phyloP scores from a whole-genome alignment of 2,329 filamentous ascomycete genomes.

The Penicillium sp. region DNA sequence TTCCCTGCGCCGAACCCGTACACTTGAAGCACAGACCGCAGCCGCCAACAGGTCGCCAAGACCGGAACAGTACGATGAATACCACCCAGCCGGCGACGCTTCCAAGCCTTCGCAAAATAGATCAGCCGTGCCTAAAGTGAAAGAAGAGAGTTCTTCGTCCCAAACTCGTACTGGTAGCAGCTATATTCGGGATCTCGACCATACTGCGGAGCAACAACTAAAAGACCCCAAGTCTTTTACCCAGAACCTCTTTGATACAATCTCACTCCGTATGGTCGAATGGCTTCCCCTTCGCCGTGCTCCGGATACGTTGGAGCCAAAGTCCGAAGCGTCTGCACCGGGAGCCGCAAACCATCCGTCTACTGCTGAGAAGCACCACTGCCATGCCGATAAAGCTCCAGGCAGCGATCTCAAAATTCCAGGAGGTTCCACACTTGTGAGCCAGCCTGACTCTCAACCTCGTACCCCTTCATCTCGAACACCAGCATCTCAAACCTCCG shows the following conservation, averaged over 20 bases:
- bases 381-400: background rate
- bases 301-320: slow-evolving; percentile 18
- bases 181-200: slow-evolving; percentile 19
- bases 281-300: slow-evolving; percentile 44
- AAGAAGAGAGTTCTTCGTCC: background rate
- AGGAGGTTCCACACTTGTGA: slow-evolving; percentile 6
- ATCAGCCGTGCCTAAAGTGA: background rate
- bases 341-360: background rate
- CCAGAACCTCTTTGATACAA: slow-evolving; percentile 54
- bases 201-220: slow-evolving; percentile 24
- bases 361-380: background rate
- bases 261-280: slow-evolving; percentile 45
- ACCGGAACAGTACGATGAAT: background rate
- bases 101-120: background rate
- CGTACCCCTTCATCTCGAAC: slow-evolving; percentile 31
- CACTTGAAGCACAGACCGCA: slow-evolving; percentile 19
- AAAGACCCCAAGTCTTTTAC: slow-evolving; percentile 62
- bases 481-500: slow-evolving; percentile 24
- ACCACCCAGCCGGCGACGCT: background rate
- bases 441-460: slow-evolving; percentile 10
- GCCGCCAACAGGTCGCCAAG: slow-evolving; percentile 4
- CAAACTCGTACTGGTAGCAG: slow-evolving; percentile 5
- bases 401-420: slow-evolving; percentile 7
- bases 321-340: background rate
- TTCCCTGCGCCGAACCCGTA: slow-evolving; percentile 31